phyloP scores from a whole-genome alignment of 306 rosid species.

The Biancaea sappan region DNA sequence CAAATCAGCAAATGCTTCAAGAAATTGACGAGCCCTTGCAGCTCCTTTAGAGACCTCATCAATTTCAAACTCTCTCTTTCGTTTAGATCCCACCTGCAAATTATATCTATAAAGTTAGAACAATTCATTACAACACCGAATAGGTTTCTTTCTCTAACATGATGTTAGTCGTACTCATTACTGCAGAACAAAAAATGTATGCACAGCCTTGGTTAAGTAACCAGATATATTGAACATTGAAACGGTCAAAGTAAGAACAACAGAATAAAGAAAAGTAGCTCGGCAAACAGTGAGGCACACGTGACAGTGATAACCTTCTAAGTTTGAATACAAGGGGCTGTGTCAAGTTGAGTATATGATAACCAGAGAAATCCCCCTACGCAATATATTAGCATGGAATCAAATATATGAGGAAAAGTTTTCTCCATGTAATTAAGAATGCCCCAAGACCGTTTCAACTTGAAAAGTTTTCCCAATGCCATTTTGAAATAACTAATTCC shows the following conservation, averaged over 20 bases:
- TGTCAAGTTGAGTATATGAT: not conserved
- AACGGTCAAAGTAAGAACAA: not conserved
- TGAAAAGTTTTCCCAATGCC: not conserved
- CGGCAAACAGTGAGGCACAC: slow-evolving; percentile 16
- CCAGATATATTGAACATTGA: not conserved
- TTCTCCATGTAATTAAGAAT: slow-evolving; percentile 8
- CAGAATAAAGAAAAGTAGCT: not conserved
- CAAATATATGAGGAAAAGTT: not conserved
- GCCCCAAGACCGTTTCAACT: slow-evolving; percentile 5
- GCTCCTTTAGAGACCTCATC: slow-evolving; percentile 71
- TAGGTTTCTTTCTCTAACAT: slow-evolving; percentile 8
- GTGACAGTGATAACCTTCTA: not conserved
- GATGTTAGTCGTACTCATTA: not conserved
- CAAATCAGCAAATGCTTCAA: slow-evolving; percentile 68
- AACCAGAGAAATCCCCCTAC: slow-evolving; percentile 14
- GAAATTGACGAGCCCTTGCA: slow-evolving; percentile 70
- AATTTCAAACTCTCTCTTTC: slow-evolving; percentile 67
- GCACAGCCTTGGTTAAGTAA: too few species aligned
- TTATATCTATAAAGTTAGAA: slow-evolving; percentile 12
- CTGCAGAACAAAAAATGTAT: too few species aligned
- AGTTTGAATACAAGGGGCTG: not conserved
- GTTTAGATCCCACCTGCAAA: slow-evolving; percentile 70
- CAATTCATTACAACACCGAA: slow-evolving; percentile 1
- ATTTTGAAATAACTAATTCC: not conserved
- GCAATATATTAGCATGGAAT: not conserved